Evolutionary conservation across 2,329 filamentous ascomycete genomes (phyloP).

Genomic region (Penicillium sp.): DNA sequence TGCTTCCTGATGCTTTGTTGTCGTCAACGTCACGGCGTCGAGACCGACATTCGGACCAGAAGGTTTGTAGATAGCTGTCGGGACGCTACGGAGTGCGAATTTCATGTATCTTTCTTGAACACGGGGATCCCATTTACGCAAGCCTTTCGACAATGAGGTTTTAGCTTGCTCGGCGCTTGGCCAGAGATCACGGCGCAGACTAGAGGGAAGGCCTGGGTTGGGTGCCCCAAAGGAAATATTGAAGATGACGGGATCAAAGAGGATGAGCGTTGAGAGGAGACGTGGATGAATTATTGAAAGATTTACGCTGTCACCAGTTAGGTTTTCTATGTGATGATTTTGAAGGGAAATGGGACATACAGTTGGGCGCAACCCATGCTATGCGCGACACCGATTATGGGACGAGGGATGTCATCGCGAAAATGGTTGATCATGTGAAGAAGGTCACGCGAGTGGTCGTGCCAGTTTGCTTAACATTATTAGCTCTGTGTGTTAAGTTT

Average conservation of each 20-base stretch:
- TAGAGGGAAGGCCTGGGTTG: slow-evolving; percentile 7
- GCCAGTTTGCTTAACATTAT: not conserved
- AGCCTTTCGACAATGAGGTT: slow-evolving; percentile 1
- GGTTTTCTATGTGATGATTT: not conserved
- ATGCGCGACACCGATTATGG: not conserved
- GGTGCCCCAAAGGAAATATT: not conserved
- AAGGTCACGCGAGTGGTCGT: slow-evolving; percentile 1
- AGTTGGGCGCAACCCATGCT: slow-evolving; percentile 70
- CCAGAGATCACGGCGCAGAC: slow-evolving; percentile 9
- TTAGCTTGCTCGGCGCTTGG: slow-evolving; percentile 6
- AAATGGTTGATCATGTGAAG: slow-evolving; percentile 2
- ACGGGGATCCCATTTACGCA: slow-evolving; percentile 15
- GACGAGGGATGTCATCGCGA: not conserved
- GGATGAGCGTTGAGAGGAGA: slow-evolving; percentile 68
- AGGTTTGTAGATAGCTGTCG: slow-evolving; percentile 7
- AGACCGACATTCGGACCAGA: slow-evolving; percentile 1
- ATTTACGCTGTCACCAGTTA: slow-evolving; percentile 50
- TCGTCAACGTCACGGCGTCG: slow-evolving; percentile 18
- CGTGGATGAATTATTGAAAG: slow-evolving; percentile 70
- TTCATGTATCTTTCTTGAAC: slow-evolving; percentile 6
- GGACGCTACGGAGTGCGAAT: slow-evolving; percentile 11
- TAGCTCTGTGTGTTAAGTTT: not conserved
- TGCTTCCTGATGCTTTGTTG: slow-evolving; percentile 18
- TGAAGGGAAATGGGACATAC: slow-evolving; percentile 1
- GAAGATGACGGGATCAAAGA: slow-evolving; percentile 61